Evolutionary conservation across 1,284 basidiomycete genomes (phyloP), one percentile per base, ranked within the genome.

Genomic region (Trichosporon inkin): DNA sequence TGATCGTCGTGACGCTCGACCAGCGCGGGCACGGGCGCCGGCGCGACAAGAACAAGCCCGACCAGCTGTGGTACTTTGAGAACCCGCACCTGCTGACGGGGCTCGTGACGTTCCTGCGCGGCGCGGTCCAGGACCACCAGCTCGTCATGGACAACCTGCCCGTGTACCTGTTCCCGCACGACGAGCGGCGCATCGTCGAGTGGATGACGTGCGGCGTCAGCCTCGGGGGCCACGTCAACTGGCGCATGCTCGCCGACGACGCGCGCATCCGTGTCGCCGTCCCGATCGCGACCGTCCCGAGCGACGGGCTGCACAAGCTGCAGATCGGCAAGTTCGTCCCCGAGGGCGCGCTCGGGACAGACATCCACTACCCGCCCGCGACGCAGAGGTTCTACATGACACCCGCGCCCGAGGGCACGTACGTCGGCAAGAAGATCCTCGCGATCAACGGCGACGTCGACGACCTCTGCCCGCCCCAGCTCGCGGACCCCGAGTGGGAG

Each of bases 111-210:
- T 39, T 39, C 36, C 53, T 54, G 53, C 55, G 36, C 32, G 34
- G 36, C 40, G 56, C 36, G 37, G 47, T 20, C 37, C 37, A 51
- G 28, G 92, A 95, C 68, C 83, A 91, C 8, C 86, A 86, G 0
- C 86, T 88, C 76, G 73, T 95, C 58, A 87, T 93, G 63, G 89
- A 93, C 73, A 88, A 90, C 69, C 80, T 94, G 2, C 84, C 86
- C 0, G 71, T 85, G 1, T 89, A 87, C 72, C 75, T 95, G n/a
- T 94, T 88, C 71, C 90, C 90, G 0, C 69, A 79, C 17, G 85
- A 80, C 11, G 86, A 92, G 64, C 80, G 84, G 11, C 74, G 68
- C 3, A 83, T 94, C 41, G 81, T 79, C 6, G 81, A 85, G 61
- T 93, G 86, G 85, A 84, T 85, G 28, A 70, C 76, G 16, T 78